phyloP scores from a whole-genome alignment of 805 yeast genomes.

The Candida sphagnicola region DNA sequence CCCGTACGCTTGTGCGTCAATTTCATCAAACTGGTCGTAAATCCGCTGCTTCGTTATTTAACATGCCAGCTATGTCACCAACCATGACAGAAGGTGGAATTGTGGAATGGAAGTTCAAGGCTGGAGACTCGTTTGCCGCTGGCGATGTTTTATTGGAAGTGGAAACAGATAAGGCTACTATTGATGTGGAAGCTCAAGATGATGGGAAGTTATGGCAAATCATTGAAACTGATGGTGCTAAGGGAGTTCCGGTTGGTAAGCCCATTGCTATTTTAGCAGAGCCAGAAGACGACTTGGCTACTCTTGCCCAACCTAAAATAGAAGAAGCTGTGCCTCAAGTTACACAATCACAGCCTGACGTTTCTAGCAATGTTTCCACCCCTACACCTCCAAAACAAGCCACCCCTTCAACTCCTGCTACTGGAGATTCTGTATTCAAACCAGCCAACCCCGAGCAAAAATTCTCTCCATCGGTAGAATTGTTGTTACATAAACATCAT shows the following conservation, averaged over 20 bases:
- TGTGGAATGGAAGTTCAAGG: constrained; percentile 80
- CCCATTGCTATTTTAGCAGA: constrained; percentile 91
- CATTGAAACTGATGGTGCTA: constrained; percentile 64
- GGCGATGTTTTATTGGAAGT: constrained; percentile 84
- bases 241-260: constrained; percentile 77
- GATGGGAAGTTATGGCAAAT: constrained; percentile 89
- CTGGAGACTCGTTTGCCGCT: constrained; percentile 62
- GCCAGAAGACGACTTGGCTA: constrained; percentile 72
- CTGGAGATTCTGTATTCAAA: constrained; percentile 17
- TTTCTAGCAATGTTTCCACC: constrained; percentile 5
- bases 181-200: constrained; percentile 84
- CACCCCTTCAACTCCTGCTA: too few relatives aligned
- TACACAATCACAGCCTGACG: too few relatives aligned
- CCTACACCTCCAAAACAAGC: too few relatives aligned
- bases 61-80: constrained; percentile 99
- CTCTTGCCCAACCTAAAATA: constrained; percentile 55
- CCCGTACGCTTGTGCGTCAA: constrained; percentile 1
- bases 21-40: constrained; percentile 6
- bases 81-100: constrained; percentile 97
- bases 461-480: constrained; percentile 74
- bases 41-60: constrained; percentile 48
- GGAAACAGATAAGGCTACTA: constrained; percentile 84
- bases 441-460: constrained; percentile 65
- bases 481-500: constrained; percentile 55
- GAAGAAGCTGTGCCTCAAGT: constrained; percentile 14